phyloP scores from a whole-genome alignment of 306 rosid genomes.

The Rosa persica region DNA sequence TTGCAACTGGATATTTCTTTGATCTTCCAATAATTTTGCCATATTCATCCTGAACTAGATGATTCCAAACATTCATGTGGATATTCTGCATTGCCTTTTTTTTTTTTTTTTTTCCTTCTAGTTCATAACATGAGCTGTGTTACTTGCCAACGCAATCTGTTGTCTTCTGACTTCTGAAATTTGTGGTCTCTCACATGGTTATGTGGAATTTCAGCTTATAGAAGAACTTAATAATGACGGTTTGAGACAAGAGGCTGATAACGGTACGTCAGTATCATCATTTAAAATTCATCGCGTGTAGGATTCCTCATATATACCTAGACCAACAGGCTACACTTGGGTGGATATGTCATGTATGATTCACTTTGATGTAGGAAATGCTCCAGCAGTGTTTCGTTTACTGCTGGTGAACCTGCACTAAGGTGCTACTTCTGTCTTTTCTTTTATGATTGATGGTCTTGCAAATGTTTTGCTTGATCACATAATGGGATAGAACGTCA shows the following conservation, averaged over 20 bases:
- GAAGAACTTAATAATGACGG: constrained; percentile 66
- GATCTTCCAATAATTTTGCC: not conserved
- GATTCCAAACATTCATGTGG: not conserved
- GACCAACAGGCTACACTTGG: not conserved
- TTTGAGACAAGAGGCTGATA: constrained; percentile 50
- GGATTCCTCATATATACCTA: not conserved
- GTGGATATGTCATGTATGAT: not conserved
- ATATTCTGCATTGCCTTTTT: not conserved
- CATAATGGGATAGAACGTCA: too few relatives aligned
- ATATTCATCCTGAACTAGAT: not conserved
- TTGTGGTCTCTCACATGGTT: constrained; percentile 12
- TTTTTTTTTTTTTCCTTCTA: too few relatives aligned
- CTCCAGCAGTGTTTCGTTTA: too few relatives aligned
- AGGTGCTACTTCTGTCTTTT: too few relatives aligned
- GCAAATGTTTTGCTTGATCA: too few relatives aligned
- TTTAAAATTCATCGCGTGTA: not conserved
- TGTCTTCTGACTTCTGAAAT: constrained; percentile 15
- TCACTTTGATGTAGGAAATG: too few relatives aligned
- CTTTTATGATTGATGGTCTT: too few relatives aligned
- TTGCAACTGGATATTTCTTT: not conserved
- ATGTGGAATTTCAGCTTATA: constrained; percentile 52
- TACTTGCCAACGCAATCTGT: not conserved
- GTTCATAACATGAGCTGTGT: not conserved
- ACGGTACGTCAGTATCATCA: constrained; percentile 41
- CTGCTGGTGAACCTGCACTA: not conserved